Evolutionary conservation across 2,329 filamentous ascomycete species (phyloP).

Genomic region (Westerdykella aurantiaca): DNA sequence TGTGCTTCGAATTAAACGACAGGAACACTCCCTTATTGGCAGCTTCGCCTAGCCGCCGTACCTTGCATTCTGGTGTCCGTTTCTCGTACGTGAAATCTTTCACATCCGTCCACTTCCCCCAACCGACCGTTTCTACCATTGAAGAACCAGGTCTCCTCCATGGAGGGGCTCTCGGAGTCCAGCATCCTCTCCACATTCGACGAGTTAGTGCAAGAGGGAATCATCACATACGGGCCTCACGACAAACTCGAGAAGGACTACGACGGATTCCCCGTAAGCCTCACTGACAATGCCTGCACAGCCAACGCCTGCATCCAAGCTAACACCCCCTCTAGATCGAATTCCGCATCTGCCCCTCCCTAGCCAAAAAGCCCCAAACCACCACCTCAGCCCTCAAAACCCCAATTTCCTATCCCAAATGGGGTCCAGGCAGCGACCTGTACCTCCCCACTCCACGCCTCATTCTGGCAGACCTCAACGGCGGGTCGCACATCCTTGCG

Average conservation of each 20-base stretch:
- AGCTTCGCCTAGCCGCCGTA: too few species aligned
- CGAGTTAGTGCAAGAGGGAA: constrained; percentile 17
- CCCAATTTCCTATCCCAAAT: constrained; percentile 8
- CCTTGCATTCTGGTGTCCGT: too few species aligned
- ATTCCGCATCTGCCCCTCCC: constrained; percentile 28
- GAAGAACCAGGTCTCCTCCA: not conserved
- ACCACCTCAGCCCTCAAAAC: constrained; percentile 14
- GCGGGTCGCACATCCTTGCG: constrained; percentile 40
- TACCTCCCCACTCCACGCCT: constrained; percentile 42
- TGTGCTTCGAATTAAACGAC: too few species aligned
- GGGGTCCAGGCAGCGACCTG: constrained; percentile 37
- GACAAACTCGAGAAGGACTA: constrained; percentile 13
- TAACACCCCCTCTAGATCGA: constrained; percentile 18
- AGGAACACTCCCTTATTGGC: too few species aligned
- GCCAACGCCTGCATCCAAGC: too few species aligned
- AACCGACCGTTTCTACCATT: too few species aligned
- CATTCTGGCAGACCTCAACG: constrained; percentile 37
- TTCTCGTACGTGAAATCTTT: too few species aligned
- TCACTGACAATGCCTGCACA: too few species aligned
- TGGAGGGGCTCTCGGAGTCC: constrained; percentile 5
- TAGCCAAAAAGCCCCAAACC: constrained; percentile 27
- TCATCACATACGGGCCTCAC: constrained; percentile 22
- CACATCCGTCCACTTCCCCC: too few species aligned
- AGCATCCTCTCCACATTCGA: constrained; percentile 18
- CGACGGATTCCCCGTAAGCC: constrained; percentile 25